Evolutionary conservation across 306 rosid genomes (phyloP).

Genomic region (Vigna unguiculata): DNA sequence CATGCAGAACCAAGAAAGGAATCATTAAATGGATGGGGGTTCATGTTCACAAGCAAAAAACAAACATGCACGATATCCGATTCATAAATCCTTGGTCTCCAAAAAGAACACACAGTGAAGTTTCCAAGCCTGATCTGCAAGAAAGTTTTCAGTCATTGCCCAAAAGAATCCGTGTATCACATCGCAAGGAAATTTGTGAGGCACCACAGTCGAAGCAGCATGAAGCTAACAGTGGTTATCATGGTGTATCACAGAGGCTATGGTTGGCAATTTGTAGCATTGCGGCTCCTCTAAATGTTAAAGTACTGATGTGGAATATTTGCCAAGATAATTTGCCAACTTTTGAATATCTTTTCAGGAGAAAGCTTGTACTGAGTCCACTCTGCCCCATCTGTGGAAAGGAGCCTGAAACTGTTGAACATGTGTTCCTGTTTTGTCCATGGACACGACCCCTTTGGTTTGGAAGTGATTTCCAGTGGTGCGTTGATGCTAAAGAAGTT

Average conservation of each 20-base stretch:
- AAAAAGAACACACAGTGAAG: neutral
- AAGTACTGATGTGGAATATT: constrained; percentile 19
- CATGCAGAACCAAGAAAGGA: neutral
- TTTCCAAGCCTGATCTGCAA: neutral
- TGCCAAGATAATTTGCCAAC: constrained; percentile 28
- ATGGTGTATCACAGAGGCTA: constrained; percentile 2
- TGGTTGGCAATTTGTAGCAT: constrained; percentile 12
- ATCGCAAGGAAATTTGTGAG: constrained; percentile 27
- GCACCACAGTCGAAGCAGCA: neutral
- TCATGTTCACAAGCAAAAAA: constrained; percentile 24
- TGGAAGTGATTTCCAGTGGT: constrained; percentile 39
- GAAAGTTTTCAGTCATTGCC: neutral
- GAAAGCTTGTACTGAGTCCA: constrained; percentile 34
- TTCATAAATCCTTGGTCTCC: constrained; percentile 11
- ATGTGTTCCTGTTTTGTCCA: constrained; percentile 33
- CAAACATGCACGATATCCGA: constrained; percentile 30
- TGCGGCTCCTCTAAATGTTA: constrained; percentile 3
- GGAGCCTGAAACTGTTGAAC: constrained; percentile 26
- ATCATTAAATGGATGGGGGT: constrained; percentile 31
- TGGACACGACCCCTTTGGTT: constrained; percentile 41
- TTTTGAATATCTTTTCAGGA: constrained; percentile 33
- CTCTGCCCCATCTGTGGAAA: constrained; percentile 34
- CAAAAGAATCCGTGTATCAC: constrained; percentile 6
- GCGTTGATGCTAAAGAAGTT: neutral
- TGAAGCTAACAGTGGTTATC: neutral